Base-by-base conservation (phyloP, 768 basidiomycete genomes). In the Boletus edulis region DNA sequence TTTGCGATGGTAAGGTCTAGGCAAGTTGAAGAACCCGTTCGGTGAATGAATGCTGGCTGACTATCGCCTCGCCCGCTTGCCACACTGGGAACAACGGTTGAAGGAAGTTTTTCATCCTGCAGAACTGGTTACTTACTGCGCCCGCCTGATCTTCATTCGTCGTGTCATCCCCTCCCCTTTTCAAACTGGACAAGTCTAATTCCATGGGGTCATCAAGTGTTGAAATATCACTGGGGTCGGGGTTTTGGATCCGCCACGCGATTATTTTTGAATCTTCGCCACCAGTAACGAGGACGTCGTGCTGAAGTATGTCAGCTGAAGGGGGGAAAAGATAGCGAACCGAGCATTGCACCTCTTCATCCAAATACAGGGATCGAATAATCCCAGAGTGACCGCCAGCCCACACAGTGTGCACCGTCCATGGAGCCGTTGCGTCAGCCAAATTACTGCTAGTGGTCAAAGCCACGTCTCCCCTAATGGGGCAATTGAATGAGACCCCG, bases 331-430 rank as follows among this genome's bases (percentile, higher is more conserved):
- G 14, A 22, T 4, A 38, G 22, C 14, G 13, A 54, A 44, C 2
- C 31, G 52, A 48, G 11, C 10, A 27, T 55, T 64, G 39, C 14
- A 83, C 84, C 54, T 75, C 62, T 63, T 83, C 78, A 58, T 87
- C 85, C 77, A 78, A 84, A 22, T 78, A 56, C 9, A 83, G 62
- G 13, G 80, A 78, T 22, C 85, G 76, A 3, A 87, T 80, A 18
- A 87, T 62, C 4, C 83, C 85, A 6, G 68, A 62, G 62, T 87
- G 85, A 9, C 80, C 81, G 12, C 73, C 73, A 14, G 79, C 72
- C 83, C 83, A 86, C 4, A 78, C 62, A 47, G 76, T 79, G 15
- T 75, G 69, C 20, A 86, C 64, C 41, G 65, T 69, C 84, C 84
- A 86, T 0, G 77, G 73, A 7, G 75, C 66, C 18, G 62, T 67